Percentiles rank a stretch among this genome's conserved stretches.
These are phyloP conservation scores for Akanthomyces uredinophilus DNA, from an alignment of 2,329 filamentous ascomycete genomes.

Conservation along the genomic window DNA sequence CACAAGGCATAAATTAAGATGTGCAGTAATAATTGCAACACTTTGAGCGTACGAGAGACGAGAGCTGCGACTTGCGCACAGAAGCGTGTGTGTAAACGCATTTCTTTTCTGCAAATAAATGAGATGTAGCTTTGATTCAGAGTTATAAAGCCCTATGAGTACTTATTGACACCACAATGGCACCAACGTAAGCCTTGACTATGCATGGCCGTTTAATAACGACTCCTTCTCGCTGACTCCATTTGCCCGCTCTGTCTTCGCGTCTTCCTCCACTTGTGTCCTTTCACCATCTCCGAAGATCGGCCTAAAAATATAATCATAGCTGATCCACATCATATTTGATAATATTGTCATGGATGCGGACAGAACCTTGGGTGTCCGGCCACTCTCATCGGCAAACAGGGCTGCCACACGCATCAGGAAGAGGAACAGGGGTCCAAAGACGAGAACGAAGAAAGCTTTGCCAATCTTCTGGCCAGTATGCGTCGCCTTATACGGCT, in stretches of 20 bases:
- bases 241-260: conserved; percentile 10
- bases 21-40: no score
- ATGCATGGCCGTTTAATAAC: not conserved
- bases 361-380: conserved; percentile 62
- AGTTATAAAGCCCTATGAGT: not conserved
- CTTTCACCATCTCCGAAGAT: conserved; percentile 85
- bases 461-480: conserved; percentile 61
- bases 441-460: conserved; percentile 54
- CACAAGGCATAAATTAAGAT: no score
- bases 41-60: no score
- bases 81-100: no score
- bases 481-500: conserved; percentile 66
- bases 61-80: no score
- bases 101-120: no score
- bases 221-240: conserved; percentile 8
- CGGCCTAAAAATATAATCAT: conserved; percentile 45
- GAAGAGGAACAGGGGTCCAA: conserved; percentile 51
- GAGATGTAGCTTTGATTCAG: no score
- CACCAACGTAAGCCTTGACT: not conserved
- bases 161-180: not conserved
- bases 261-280: conserved; percentile 33
- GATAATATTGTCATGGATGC: conserved; percentile 48
- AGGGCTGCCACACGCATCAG: conserved; percentile 39
- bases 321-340: conserved; percentile 39
- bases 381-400: conserved; percentile 63